Evolutionary conservation across 768 basidiomycete species (phyloP).

Genomic region (Psilocybe sp.): DNA sequence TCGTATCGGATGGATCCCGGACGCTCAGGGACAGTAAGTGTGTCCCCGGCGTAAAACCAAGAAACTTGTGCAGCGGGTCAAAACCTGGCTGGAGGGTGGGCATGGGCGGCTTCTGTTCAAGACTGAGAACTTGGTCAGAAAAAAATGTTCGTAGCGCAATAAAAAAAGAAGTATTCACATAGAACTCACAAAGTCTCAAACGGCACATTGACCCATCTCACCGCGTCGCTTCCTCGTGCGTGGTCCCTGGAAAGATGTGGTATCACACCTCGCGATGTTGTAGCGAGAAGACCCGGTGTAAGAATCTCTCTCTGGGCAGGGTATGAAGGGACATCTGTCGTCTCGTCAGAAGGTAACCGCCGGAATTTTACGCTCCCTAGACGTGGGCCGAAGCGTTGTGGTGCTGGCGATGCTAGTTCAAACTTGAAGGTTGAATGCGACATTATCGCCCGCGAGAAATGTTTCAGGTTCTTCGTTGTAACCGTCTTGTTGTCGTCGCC

Average conservation of each 20-base stretch:
- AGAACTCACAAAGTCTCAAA: constrained; percentile 79
- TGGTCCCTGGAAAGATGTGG: constrained; percentile 75
- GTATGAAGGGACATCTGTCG: too few species aligned
- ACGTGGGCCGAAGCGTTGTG: too few species aligned
- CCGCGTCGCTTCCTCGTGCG: constrained; percentile 37
- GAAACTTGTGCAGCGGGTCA: constrained; percentile 59
- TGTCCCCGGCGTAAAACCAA: constrained; percentile 47
- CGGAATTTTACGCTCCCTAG: too few species aligned
- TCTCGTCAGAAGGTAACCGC: too few species aligned
- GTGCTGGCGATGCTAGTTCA: too few species aligned
- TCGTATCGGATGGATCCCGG: constrained; percentile 61
- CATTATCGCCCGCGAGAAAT: too few species aligned
- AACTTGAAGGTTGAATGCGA: too few species aligned
- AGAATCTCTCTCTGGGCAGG: constrained; percentile 26
- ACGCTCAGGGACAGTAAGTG: constrained; percentile 60
- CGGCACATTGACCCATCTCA: constrained; percentile 66
- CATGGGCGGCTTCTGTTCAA: constrained; percentile 66
- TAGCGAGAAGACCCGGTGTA: constrained; percentile 61
- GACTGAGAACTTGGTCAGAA: constrained; percentile 28
- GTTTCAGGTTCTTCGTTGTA: too few species aligned
- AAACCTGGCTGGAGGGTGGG: constrained; percentile 55
- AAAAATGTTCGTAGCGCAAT: background rate
- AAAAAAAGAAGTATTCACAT: background rate
- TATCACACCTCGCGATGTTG: constrained; percentile 71
- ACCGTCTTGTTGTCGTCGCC: too few species aligned